Evolutionary conservation across 192 early-diverging fungal species (phyloP).

Genomic region (Linnemannia schmuckeri): DNA sequence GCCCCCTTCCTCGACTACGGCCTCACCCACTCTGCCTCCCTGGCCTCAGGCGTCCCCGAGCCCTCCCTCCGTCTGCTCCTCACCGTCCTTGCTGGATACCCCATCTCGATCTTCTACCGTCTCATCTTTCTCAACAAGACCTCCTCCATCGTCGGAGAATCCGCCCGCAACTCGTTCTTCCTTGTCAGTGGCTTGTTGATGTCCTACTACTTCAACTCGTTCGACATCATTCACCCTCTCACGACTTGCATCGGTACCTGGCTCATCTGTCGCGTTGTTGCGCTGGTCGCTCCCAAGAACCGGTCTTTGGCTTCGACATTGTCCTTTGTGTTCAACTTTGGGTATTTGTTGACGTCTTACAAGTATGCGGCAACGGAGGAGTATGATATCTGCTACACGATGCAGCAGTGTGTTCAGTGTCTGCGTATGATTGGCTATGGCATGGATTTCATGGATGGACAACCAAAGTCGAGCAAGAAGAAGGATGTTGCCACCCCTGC

Average conservation of each 20-base stretch:
- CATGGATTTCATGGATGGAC: conserved; percentile 72
- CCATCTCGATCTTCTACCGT: conserved; percentile 61
- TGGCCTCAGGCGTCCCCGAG: conserved; percentile 64
- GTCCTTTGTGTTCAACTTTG: conserved; percentile 65
- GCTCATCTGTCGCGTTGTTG: conserved; percentile 47
- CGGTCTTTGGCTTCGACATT: conserved; percentile 46
- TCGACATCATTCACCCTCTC: conserved; percentile 63
- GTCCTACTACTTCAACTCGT: conserved; percentile 64
- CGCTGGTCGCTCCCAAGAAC: conserved; percentile 42
- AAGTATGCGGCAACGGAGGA: conserved; percentile 60
- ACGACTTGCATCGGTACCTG: conserved; percentile 61
- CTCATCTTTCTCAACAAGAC: conserved; percentile 58
- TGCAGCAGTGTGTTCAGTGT: conserved; percentile 74
- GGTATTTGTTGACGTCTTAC: conserved; percentile 64
- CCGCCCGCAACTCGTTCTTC: conserved; percentile 62
- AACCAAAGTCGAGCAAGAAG: conserved; percentile 27
- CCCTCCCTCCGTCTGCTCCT: conserved; percentile 62
- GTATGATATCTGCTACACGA: conserved; percentile 73
- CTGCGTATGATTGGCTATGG: conserved; percentile 72
- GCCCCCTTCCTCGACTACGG: conserved; percentile 53
- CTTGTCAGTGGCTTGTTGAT: conserved; percentile 59
- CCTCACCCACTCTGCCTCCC: conserved; percentile 38
- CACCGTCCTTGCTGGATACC: conserved; percentile 63
- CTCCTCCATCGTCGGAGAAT: conserved; percentile 48
- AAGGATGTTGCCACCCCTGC: neutral